Conservation (phyloP, 805 yeast species). For the Tetrapisispora phaffii region DNA sequence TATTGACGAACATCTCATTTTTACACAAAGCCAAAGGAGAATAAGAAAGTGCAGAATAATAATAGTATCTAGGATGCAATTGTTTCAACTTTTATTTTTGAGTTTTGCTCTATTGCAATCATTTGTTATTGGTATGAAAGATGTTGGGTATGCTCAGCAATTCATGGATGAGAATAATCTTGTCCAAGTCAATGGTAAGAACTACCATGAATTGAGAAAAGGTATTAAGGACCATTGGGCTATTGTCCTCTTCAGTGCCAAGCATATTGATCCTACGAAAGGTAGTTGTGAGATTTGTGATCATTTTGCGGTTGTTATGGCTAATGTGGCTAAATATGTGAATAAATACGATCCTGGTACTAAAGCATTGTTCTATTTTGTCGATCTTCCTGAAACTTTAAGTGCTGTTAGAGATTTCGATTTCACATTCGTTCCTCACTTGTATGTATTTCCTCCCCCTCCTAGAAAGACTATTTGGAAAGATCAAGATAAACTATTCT, state of each 20-base stretch:
- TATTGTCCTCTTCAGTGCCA: background rate
- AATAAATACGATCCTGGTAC: background rate
- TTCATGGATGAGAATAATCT: constrained; percentile 1
- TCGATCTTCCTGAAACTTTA: background rate
- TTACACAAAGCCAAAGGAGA: too few species aligned
- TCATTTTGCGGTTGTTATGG: background rate
- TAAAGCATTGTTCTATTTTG: background rate
- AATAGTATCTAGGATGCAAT: background rate
- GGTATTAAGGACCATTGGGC: constrained; percentile 2
- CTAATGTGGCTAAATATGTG: background rate
- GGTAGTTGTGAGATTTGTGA: constrained; percentile 5
- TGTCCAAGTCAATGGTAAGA: background rate
- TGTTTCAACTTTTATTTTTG: constrained; percentile 1
- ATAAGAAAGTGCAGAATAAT: background rate
- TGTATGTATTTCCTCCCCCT: constrained; percentile 1
- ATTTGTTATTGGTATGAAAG: background rate
- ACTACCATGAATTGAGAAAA: background rate
- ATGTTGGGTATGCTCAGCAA: background rate
- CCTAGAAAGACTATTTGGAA: background rate
- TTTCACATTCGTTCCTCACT: constrained; percentile 3
- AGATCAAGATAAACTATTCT: background rate
- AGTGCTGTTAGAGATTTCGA: constrained; percentile 1
- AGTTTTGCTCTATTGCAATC: background rate
- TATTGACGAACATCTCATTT: too few species aligned
- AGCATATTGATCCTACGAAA: background rate